Conservation (phyloP, 352 stramenopile genomes). For the Thalassiosira livingstoniorum region DNA sequence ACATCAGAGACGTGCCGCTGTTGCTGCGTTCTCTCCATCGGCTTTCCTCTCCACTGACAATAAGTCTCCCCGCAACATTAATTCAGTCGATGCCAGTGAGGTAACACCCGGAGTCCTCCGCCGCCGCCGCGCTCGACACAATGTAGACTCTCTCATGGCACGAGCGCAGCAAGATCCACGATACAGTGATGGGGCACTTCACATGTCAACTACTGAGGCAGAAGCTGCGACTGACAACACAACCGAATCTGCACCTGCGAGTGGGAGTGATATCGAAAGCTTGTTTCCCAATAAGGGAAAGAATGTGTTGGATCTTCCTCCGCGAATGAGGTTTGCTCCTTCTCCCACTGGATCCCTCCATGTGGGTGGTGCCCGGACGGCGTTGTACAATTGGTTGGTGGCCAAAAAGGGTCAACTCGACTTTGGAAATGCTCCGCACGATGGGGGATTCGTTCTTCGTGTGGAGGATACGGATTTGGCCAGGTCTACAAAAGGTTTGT, state of each 20-base stretch:
- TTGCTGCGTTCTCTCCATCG: background rate
- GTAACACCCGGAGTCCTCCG: background rate
- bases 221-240: background rate
- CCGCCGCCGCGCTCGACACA: slow-evolving; percentile 6
- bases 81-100: background rate
- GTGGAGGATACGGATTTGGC: slow-evolving; percentile 86
- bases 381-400: slow-evolving; percentile 85
- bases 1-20: background rate
- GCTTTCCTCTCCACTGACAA: background rate
- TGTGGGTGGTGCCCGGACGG: slow-evolving; percentile 80
- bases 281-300: slow-evolving; percentile 76
- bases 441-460: slow-evolving; percentile 75
- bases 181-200: slow-evolving; percentile 33
- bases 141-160: slow-evolving; percentile 10
- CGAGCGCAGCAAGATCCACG: background rate
- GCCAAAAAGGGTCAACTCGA: slow-evolving; percentile 81
- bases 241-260: background rate
- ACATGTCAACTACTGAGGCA: slow-evolving; percentile 29
- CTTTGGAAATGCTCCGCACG: slow-evolving; percentile 36
- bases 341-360: slow-evolving; percentile 82
- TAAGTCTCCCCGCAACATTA: background rate
- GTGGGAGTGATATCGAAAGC: slow-evolving; percentile 7
- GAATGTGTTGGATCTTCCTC: slow-evolving; percentile 60
- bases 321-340: slow-evolving; percentile 83
- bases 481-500: slow-evolving; percentile 78